Percentiles rank a stretch among this genome's conserved stretches.
Evolutionary conservation across 2,329 filamentous ascomycete genomes (phyloP).

Genomic region (Colletotrichum coccodes): DNA sequence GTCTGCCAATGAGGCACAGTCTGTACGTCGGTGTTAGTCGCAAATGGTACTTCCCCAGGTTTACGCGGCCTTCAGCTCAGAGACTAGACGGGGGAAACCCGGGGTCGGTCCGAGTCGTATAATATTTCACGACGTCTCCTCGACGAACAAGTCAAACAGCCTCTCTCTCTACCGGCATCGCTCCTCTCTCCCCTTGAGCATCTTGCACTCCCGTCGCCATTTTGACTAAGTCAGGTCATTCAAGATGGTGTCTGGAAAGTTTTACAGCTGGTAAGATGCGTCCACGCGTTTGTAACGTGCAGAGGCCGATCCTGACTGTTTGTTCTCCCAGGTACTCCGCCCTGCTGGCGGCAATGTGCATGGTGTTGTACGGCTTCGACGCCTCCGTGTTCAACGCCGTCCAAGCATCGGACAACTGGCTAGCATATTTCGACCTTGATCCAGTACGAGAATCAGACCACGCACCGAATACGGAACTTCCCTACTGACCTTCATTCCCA

Average conservation of each 20-base stretch:
- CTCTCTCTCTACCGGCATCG: not conserved
- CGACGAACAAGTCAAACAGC: not conserved
- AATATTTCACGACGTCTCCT: not conserved
- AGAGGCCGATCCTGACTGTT: not conserved
- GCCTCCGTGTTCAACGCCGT: conserved; percentile 79
- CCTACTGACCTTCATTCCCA: not conserved
- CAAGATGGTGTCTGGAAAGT: conserved; percentile 23
- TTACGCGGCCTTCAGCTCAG: not conserved
- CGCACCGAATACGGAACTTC: not conserved
- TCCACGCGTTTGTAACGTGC: not conserved
- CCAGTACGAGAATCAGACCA: conserved; percentile 23
- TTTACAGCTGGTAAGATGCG: conserved; percentile 3
- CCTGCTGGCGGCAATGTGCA: conserved; percentile 76
- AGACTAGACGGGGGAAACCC: not conserved
- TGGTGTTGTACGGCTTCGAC: conserved; percentile 79
- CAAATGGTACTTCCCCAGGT: not conserved
- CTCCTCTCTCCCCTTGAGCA: too few relatives aligned
- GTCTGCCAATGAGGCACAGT: not conserved
- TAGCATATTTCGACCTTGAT: conserved; percentile 67
- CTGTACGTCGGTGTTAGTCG: not conserved
- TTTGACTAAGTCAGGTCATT: not conserved
- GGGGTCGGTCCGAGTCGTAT: not conserved
- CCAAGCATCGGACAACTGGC: conserved; percentile 74
- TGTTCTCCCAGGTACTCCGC: conserved; percentile 62
- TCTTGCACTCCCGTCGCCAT: too few relatives aligned